Percentiles rank a stretch among this genome's conserved stretches.
These are phyloP conservation scores for Tremella yokohamensis DNA, from an alignment of 768 basidiomycete species.

Conservation along the genomic window DNA sequence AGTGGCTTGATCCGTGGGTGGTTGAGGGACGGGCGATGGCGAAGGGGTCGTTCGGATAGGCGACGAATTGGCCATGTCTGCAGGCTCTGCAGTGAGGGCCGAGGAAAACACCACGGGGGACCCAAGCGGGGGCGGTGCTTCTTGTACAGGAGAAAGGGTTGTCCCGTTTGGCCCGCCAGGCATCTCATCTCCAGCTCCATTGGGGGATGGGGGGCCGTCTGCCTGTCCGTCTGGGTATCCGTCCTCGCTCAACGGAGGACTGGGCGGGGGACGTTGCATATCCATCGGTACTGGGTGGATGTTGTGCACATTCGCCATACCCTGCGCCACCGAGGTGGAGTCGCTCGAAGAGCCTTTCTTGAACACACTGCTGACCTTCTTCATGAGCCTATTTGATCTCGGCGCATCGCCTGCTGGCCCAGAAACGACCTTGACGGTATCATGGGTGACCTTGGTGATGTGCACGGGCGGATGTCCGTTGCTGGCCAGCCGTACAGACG, in stretches of 20 bases:
- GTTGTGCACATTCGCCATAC: constrained; percentile 2
- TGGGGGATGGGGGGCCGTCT: too few species aligned
- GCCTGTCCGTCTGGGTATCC: constrained; percentile 9
- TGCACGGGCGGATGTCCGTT: constrained; percentile 32
- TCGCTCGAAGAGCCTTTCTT: constrained; percentile 15
- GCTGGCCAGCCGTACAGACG: not conserved
- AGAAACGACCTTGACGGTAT: constrained; percentile 31
- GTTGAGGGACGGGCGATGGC: constrained; percentile 5
- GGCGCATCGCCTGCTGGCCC: not conserved
- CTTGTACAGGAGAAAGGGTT: constrained; percentile 4
- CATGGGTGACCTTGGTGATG: constrained; percentile 44
- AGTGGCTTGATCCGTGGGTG: not conserved
- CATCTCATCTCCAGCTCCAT: too few species aligned
- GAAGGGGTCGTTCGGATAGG: constrained; percentile 11
- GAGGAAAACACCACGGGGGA: constrained; percentile 9
- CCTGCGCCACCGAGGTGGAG: not conserved
- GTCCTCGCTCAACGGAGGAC: constrained; percentile 46
- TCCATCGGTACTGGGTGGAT: not conserved
- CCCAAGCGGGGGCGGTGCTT: constrained; percentile 5
- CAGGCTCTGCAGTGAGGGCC: constrained; percentile 22
- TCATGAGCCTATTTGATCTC: constrained; percentile 15
- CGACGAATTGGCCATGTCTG: too few species aligned
- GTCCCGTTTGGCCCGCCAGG: not conserved
- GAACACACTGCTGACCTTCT: constrained; percentile 35
- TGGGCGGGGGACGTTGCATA: constrained; percentile 42